Conservation (phyloP, 1,139 yeast genomes). For the Kodamaea anthophila region DNA sequence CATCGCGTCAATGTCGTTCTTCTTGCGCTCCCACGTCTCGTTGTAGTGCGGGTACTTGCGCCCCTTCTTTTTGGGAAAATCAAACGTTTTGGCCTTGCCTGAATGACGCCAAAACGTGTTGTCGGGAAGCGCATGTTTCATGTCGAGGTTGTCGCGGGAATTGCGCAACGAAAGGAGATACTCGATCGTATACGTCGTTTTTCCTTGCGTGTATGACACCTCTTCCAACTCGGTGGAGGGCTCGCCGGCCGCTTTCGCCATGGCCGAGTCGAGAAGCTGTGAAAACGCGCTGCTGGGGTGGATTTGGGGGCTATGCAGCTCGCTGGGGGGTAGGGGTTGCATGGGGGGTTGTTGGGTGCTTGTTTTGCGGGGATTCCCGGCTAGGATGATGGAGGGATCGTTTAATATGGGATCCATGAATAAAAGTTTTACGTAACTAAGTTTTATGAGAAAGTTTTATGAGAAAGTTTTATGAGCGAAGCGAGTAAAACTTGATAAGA, state of each 20-base stretch:
- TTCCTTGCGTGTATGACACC: constrained; percentile 9
- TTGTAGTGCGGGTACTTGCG: constrained; percentile 8
- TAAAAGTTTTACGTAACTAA: constrained; percentile 1
- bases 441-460: constrained; percentile 1
- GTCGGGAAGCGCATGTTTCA: constrained; percentile 32
- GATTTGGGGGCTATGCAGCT: too few relatives aligned
- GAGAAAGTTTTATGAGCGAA: constrained; percentile 1
- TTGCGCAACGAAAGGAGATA: constrained; percentile 27
- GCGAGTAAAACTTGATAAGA: too few relatives aligned
- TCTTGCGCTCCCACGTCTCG: constrained; percentile 28
- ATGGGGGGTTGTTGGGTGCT: not conserved
- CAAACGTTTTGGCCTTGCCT: constrained; percentile 3
- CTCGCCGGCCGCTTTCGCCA: constrained; percentile 46
- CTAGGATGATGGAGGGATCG: constrained; percentile 31
- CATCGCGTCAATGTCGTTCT: constrained; percentile 23
- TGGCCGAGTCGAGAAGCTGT: constrained; percentile 30
- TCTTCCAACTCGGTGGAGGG: constrained; percentile 34
- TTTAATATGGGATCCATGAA: constrained; percentile 22
- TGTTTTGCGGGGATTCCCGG: constrained; percentile 3
- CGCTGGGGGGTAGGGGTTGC: not conserved
- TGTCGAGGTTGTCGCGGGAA: constrained; percentile 30
- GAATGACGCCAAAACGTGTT: constrained; percentile 35
- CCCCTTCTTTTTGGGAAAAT: constrained; percentile 10
- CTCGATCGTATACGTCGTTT: constrained; percentile 29
- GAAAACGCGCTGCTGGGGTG: constrained; percentile 37